Base-by-base conservation (phyloP, 805 yeast genomes). In the Starmerella cellae region DNA sequence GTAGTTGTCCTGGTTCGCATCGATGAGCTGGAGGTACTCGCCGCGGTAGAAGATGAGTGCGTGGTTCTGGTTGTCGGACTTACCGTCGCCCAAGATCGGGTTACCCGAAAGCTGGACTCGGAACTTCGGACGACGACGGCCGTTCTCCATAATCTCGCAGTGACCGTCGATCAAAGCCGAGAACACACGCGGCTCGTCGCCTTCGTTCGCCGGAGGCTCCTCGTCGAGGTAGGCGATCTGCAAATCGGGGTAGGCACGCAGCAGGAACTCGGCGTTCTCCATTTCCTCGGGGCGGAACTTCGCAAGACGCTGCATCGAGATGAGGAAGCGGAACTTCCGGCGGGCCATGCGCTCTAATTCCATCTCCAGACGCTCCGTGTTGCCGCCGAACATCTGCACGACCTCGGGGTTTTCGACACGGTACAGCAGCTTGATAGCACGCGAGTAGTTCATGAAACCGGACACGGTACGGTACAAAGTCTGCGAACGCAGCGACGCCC, bases 401-500 rank as follows among this genome's bases (percentile, higher is more conserved):
- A 84, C 77, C 62, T 82, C 94, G 35, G 94, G 94, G 63, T 83
- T 82, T 64, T 91, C 97, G 56, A 91, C 94, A 67, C 94, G 80
- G 69, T 84, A 85, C 46, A 88, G 70, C 56, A 88, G 68, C 64
- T 87, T 91, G 58, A 88, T 84, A 24, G 98, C 97, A 64, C 95
- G 79, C 24, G 95, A 81, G 62, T 88, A 88, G 68, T 88, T 91
- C 98, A 88, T 88, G 69, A 88, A 91, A 58, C 98, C 98, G 43
- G 95, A 82, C 41, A 88, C 88, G 37, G 98, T 91, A 65, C 98
- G 79, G 69, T 88, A 88, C 57, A 88, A 69, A 28, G 98, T 91
- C 70, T 88, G 98, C 32, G 95, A 81, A 66, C 98, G 77, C 57
- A 91, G 73, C 22, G 97, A 88, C 32, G 98, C 98, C 98, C 98